phyloP scores from a whole-genome alignment of 2,329 filamentous ascomycete genomes.

The Canariomyces notabilis region DNA sequence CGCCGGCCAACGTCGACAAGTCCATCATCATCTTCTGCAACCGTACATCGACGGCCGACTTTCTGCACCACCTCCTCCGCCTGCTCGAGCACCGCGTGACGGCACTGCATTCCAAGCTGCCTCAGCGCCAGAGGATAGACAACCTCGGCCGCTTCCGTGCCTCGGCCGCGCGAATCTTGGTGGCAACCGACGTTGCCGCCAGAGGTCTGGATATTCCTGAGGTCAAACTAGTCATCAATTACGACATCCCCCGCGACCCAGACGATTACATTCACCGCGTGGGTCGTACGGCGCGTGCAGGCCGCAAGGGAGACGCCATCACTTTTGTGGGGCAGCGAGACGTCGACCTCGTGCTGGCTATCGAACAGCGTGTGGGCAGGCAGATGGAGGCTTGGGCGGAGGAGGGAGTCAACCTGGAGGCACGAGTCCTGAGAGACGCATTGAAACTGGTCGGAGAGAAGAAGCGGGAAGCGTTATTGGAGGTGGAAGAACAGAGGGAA shows the following conservation, averaged over 20 bases:
- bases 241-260: slow-evolving; percentile 90
- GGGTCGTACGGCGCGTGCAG: slow-evolving; percentile 89
- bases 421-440: slow-evolving; percentile 74
- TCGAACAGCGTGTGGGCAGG: slow-evolving; percentile 75
- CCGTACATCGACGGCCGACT: slow-evolving; percentile 79
- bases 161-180: slow-evolving; percentile 78
- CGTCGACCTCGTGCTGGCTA: slow-evolving; percentile 82
- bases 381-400: slow-evolving; percentile 82
- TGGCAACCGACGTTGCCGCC: slow-evolving; percentile 92
- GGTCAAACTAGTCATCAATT: slow-evolving; percentile 87
- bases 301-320: slow-evolving; percentile 73
- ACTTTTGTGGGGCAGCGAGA: slow-evolving; percentile 92
- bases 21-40: slow-evolving; percentile 93
- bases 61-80: slow-evolving; percentile 82
- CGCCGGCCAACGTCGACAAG: slow-evolving; percentile 67
- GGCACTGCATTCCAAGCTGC: slow-evolving; percentile 80
- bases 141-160: slow-evolving; percentile 92
- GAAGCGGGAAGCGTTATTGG: slow-evolving; percentile 84
- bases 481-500: slow-evolving; percentile 88
- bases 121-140: slow-evolving; percentile 76
- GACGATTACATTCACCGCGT: slow-evolving; percentile 98
- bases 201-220: slow-evolving; percentile 93
- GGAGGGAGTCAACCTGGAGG: slow-evolving; percentile 91
- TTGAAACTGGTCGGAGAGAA: slow-evolving; percentile 91
- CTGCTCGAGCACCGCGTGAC: slow-evolving; percentile 86